Base-by-base conservation (phyloP, 192 early-diverging fungal species). In the Phycomyces blakesleeanus region DNA sequence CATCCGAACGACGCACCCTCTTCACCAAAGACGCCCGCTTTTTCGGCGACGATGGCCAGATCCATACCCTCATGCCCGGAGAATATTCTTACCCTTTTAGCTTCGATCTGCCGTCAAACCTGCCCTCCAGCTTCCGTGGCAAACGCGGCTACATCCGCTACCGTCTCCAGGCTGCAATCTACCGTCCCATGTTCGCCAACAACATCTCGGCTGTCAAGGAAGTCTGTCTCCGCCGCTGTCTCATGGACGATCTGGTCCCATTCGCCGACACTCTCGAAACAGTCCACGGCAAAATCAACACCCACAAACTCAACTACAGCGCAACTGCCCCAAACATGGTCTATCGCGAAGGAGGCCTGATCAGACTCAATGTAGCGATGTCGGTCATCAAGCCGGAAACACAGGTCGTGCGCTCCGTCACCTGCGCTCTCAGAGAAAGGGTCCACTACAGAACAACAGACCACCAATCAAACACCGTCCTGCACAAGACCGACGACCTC, bases 91-190 rank as follows among this genome's bases (percentile, higher is more conserved):
- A 72, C 49, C 60, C 51, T 21, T 72, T 72, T 51, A 51, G 29
- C 10, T 62, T 72, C 51, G 70, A 72, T 1, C 29, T 72, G 9
- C 70, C 70, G 0, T 22, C 64, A 8, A 59, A 71, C 1, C 40
- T 81, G 10, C 79, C 79, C 3, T 69, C 73, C 7, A 73, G 70
- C 0, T 81, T 76, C 51, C 63, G 65, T 29, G 76, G 76, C 39
- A 81, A 74, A 50, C 66, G 75, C 44, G 79, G 79, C 3, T 77
- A 74, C 18, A 78, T 81, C 29, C 71, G 73, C 5, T 81, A 81
- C 42, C 74, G 75, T 15, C 65, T 81, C 16, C 63, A 65, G 0
- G 66, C 73, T 1, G 57, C 66, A 0, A 57, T 78, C 8, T 63
- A 71, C 15, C 76, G 79, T 0, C 71, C 76, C 15, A 51, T 78